Evolutionary conservation across 129 eudicot genomes (phyloP), one percentile per base, ranked within the genome.

Genomic region (Tanacetum coccineum): DNA sequence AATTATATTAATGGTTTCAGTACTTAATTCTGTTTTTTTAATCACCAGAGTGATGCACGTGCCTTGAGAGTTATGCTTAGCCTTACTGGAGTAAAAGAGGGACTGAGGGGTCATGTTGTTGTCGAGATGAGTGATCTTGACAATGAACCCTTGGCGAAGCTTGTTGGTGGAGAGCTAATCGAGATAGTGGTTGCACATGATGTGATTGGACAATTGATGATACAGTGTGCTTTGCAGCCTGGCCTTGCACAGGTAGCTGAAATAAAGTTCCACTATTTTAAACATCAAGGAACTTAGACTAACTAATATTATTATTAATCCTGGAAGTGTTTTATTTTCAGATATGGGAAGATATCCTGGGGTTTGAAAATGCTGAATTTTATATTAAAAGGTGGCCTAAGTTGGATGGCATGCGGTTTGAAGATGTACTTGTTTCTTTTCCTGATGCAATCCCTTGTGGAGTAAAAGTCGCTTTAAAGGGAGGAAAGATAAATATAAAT

Each of bases 341-440:
- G 99, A 94, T 94, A 84, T 94, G 99, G 99, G 99, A 94, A 81
- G 95, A 94, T 73, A 94, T 94, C 45, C 74, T 94, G 78, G 99
- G 99, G 66, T 94, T 94, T 17, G 99, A 94, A 82, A 94, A 94
- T 84, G 96, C 99, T 28, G 99, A 94, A 44, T 94, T 94, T 57
- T 94, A 94, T 77, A 87, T 94, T 62, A 86, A 89, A 81, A 84
- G 99, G 78, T 94, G 96, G 99, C 95, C 96, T 15, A 76, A 86
- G 60, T 68, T 94, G 70, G 97, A 94, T 78, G 99, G 93, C 47
- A 36, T 74, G 50, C 62, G 79, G 44, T 94, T 89, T 71, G 83
- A 81, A 73, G 97, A 94, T 42, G 79, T 84, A 3, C 88, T 94
- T 15, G 48, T 86, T 60, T 93, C 99, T 25, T 94, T 94, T 76